Percentiles rank a stretch among this genome's conserved stretches.
These are phyloP conservation scores for Arabis alpina DNA, from an alignment of 345 rosid species.

Conservation along the genomic window DNA sequence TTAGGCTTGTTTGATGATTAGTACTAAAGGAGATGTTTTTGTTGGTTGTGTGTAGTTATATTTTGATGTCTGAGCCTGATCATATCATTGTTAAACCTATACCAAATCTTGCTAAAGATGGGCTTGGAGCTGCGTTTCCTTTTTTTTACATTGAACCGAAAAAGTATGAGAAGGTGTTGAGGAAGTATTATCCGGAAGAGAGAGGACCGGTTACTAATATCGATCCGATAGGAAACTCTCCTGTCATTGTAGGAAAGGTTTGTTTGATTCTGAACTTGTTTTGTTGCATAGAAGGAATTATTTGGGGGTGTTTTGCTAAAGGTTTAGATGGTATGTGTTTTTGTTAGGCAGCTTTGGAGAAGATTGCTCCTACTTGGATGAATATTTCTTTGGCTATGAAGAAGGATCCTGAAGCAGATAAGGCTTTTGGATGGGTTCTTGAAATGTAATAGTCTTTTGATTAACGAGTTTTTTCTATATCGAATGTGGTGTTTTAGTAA, in stretches of 20 bases:
- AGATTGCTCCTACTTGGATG: slow-evolving; percentile 99
- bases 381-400: slow-evolving; percentile 98
- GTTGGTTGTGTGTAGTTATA: slow-evolving; percentile 53
- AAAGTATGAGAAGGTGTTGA: slow-evolving; percentile 74
- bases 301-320: neutral
- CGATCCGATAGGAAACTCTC: slow-evolving; percentile 97
- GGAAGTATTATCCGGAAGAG: slow-evolving; percentile 79
- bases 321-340: slow-evolving; percentile 4
- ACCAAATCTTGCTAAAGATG: slow-evolving; percentile 85
- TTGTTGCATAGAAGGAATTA: neutral
- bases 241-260: slow-evolving; percentile 91
- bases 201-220: slow-evolving; percentile 83
- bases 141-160: slow-evolving; percentile 96
- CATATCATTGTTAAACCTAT: slow-evolving; percentile 92
- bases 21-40: neutral
- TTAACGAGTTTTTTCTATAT: no score
- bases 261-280: neutral
- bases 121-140: slow-evolving; percentile 93
- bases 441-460: slow-evolving; percentile 65
- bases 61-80: slow-evolving; percentile 97
- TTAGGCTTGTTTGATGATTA: neutral
- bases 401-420: slow-evolving; percentile 94
- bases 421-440: slow-evolving; percentile 99
- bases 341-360: slow-evolving; percentile 72
- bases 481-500: neutral